Percentiles rank a stretch among this genome's conserved stretches.
Evolutionary conservation across 192 early-diverging fungal species (phyloP).

Genomic region (Backusella tarrabulga): DNA sequence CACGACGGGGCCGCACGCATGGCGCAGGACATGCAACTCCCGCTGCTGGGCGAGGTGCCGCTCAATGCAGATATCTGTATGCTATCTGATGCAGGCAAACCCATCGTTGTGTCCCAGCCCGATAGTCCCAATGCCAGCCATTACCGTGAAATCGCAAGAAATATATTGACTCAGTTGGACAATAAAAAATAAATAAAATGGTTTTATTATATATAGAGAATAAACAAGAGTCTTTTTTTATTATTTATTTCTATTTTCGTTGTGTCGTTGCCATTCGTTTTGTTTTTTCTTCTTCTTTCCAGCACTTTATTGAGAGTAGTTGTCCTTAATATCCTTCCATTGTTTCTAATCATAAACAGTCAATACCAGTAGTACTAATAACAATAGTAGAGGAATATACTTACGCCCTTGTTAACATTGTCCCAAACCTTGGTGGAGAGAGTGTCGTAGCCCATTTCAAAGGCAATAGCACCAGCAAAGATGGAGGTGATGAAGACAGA

Average conservation of each 20-base stretch:
- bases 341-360: conserved; percentile 56
- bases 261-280: background rate
- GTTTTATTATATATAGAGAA: background rate
- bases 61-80: conserved; percentile 73
- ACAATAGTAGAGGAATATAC: conserved; percentile 17
- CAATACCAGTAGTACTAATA: background rate
- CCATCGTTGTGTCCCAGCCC: conserved; percentile 59
- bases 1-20: conserved; percentile 52
- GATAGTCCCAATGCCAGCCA: conserved; percentile 46
- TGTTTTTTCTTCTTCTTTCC: background rate
- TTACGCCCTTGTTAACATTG: conserved; percentile 73
- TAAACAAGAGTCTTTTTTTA: background rate
- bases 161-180: conserved; percentile 32
- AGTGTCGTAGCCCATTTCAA: conserved; percentile 71
- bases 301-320: conserved; percentile 47
- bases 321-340: conserved; percentile 81
- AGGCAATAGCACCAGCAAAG: conserved; percentile 67
- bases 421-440: conserved; percentile 64
- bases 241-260: background rate
- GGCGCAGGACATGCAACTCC: conserved; percentile 63
- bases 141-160: conserved; percentile 51
- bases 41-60: conserved; percentile 76
- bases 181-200: background rate
- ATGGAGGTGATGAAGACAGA: conserved; percentile 68
- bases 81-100: conserved; percentile 70